These are phyloP conservation scores for Phoma sp. DNA, from an alignment of 2,329 filamentous ascomycete species.

Conservation along the genomic window DNA sequence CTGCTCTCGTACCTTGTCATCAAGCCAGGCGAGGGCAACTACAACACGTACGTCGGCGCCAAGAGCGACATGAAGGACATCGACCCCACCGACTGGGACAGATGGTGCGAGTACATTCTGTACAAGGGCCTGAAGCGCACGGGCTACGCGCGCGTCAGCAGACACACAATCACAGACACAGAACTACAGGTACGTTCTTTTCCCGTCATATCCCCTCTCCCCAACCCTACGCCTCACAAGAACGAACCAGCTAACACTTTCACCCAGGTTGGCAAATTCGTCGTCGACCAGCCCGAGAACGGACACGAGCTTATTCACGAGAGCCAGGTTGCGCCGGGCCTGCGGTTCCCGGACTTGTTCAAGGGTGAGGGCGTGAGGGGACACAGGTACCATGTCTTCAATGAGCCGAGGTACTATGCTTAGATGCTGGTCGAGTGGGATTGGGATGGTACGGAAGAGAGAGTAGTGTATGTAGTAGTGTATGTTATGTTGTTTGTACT, in stretches of 20 bases:
- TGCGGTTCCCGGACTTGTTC: constrained; percentile 85
- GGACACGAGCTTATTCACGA: constrained; percentile 74
- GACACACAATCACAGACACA: constrained; percentile 93
- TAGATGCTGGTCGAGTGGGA: constrained; percentile 8
- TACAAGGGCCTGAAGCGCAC: constrained; percentile 87
- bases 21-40: constrained; percentile 88
- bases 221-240: background rate
- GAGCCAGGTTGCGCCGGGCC: constrained; percentile 74
- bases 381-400: constrained; percentile 93
- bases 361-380: constrained; percentile 84
- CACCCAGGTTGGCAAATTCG: constrained; percentile 83
- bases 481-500: too few relatives aligned
- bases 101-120: constrained; percentile 99
- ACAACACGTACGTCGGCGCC: constrained; percentile 91
- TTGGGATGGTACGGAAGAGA: background rate
- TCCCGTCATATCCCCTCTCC: background rate
- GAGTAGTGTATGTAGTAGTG: background rate
- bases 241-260: background rate
- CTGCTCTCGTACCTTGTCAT: constrained; percentile 92
- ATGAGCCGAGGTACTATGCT: constrained; percentile 62
- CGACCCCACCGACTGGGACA: constrained; percentile 89
- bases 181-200: constrained; percentile 76
- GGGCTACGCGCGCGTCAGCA: constrained; percentile 87
- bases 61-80: constrained; percentile 93
- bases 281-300: constrained; percentile 73